Conservation (phyloP, 1,284 basidiomycete species). For the Naganishia albida region DNA sequence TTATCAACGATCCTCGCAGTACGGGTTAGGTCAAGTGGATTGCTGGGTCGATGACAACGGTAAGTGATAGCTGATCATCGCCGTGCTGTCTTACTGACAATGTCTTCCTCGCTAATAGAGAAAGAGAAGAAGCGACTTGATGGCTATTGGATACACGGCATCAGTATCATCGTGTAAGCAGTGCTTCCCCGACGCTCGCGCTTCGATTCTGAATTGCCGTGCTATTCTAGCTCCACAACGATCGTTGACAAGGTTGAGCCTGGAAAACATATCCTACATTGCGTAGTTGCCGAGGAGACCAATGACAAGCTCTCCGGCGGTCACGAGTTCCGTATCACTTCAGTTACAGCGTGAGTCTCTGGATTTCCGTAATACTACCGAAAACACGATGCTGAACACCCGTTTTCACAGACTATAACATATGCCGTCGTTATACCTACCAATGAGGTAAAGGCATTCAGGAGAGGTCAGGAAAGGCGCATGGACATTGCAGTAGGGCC, state of each 20-base stretch:
- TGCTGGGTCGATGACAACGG: constrained; percentile 48
- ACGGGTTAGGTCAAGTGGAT: constrained; percentile 41
- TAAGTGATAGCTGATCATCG: neutral
- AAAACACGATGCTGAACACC: neutral
- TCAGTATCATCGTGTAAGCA: constrained; percentile 30
- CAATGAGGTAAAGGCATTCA: no score
- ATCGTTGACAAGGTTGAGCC: constrained; percentile 39
- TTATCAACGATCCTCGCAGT: constrained; percentile 44
- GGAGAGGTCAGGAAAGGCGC: no score
- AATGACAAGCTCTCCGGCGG: constrained; percentile 42
- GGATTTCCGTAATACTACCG: neutral
- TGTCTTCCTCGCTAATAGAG: neutral
- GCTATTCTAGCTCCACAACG: constrained; percentile 37
- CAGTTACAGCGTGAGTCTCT: constrained; percentile 22
- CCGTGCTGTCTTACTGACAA: no score
- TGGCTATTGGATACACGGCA: constrained; percentile 36
- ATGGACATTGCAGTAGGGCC: no score
- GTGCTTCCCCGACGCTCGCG: neutral
- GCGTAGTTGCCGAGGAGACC: constrained; percentile 43
- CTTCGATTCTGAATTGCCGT: neutral
- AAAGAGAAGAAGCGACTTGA: constrained; percentile 38
- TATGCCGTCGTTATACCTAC: neutral
- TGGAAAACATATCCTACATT: constrained; percentile 44
- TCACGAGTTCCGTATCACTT: constrained; percentile 42
- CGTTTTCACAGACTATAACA: neutral